Conservation (phyloP, 1,284 basidiomycete genomes). For the Dichomitus squalens region DNA sequence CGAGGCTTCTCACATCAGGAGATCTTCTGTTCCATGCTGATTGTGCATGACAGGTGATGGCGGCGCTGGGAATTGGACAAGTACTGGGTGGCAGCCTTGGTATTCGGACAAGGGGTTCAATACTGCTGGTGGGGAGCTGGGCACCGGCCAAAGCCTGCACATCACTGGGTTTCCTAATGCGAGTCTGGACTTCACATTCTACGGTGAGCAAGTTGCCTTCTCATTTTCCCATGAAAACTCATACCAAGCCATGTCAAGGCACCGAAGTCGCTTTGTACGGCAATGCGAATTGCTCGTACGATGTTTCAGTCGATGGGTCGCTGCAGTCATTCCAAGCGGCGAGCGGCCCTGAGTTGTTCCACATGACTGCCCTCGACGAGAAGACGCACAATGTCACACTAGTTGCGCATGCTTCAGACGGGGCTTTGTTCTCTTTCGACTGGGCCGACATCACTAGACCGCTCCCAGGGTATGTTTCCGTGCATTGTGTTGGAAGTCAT, state of each 20-base stretch:
- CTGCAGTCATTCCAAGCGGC: too few species aligned
- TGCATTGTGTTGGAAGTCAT: too few species aligned
- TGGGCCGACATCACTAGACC: too few species aligned
- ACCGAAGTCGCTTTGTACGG: slow-evolving; percentile 10
- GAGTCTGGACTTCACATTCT: slow-evolving; percentile 29
- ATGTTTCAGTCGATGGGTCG: not conserved
- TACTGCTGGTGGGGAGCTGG: slow-evolving; percentile 14
- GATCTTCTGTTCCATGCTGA: too few species aligned
- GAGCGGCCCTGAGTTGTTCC: too few species aligned
- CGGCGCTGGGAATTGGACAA: slow-evolving; percentile 16
- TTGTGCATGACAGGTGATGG: slow-evolving; percentile 24
- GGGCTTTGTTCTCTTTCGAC: too few species aligned
- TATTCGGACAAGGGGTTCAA: slow-evolving; percentile 29
- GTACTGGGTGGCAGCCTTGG: slow-evolving; percentile 33
- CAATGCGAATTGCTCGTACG: slow-evolving; percentile 9
- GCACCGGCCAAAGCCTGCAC: slow-evolving; percentile 26
- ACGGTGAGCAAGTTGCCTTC: slow-evolving; percentile 20
- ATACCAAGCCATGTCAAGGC: not conserved
- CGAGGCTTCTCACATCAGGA: too few species aligned
- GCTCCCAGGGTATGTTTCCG: too few species aligned
- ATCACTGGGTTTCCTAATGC: slow-evolving; percentile 30
- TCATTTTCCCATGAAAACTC: not conserved
- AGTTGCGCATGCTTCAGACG: too few species aligned
- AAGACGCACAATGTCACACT: too few species aligned
- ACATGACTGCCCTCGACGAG: too few species aligned